Percentiles rank a stretch among this genome's conserved stretches.
Conservation (phyloP, 2,329 filamentous ascomycete species). For the Chaetomiaceae sp. region DNA sequence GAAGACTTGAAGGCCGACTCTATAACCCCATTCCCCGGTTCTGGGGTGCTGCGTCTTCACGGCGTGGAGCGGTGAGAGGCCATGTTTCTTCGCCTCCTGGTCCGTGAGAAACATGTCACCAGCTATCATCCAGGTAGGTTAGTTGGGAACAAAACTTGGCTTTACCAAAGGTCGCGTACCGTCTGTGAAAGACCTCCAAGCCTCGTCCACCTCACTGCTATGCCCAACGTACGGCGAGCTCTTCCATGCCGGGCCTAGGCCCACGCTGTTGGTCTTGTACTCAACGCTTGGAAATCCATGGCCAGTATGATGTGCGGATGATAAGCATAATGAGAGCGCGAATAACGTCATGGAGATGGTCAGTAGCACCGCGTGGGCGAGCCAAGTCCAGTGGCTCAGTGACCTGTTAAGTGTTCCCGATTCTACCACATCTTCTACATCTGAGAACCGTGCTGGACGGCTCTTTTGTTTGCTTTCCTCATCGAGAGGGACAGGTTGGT, state of each 20-base stretch:
- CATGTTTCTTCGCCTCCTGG: background rate
- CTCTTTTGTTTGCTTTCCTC: background rate
- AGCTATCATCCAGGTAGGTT: background rate
- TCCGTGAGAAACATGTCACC: background rate
- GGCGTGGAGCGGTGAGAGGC: background rate
- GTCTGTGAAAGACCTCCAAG: background rate
- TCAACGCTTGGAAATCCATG: background rate
- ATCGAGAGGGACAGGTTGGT: background rate
- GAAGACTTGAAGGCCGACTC: background rate
- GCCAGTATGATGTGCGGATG: background rate
- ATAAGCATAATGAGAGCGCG: background rate
- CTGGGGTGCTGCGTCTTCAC: background rate
- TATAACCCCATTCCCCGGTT: background rate
- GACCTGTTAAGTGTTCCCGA: background rate
- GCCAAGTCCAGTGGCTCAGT: background rate
- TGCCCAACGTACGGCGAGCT: background rate
- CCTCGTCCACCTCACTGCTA: background rate
- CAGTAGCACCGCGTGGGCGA: background rate
- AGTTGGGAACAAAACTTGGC: background rate
- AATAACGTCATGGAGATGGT: background rate
- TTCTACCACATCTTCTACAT: background rate
- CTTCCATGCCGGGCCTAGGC: background rate
- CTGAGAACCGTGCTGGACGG: background rate
- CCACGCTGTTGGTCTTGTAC: background rate
- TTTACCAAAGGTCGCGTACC: too few species aligned